Evolutionary conservation across 2,329 filamentous ascomycete species (phyloP).

Genomic region (Leptosphaerulina australis): DNA sequence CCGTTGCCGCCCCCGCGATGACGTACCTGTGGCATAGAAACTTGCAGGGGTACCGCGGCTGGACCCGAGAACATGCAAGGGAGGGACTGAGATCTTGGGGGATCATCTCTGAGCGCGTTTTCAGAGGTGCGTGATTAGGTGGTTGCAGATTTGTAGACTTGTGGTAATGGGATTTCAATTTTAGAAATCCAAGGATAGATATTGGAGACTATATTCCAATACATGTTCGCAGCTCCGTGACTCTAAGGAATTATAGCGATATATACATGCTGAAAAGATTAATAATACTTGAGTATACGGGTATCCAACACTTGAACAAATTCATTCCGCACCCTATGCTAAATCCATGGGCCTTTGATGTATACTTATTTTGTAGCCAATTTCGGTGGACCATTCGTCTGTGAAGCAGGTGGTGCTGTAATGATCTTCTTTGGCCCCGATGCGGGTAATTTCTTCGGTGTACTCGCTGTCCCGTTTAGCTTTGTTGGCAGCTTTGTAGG

Average conservation of each 20-base stretch:
- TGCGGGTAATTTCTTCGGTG: too few relatives aligned
- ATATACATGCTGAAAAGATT: neutral
- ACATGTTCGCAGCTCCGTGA: too few relatives aligned
- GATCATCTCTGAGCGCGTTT: conserved; percentile 8
- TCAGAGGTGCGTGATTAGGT: neutral
- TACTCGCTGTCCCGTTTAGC: too few relatives aligned
- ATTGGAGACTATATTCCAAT: too few relatives aligned
- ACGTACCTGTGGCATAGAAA: conserved; percentile 36
- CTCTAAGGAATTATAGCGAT: too few relatives aligned
- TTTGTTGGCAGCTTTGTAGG: neutral
- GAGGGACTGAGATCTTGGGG: too few relatives aligned
- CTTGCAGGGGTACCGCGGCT: conserved; percentile 14
- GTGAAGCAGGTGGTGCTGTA: too few relatives aligned
- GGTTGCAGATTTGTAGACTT: neutral
- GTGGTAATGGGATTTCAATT: too few relatives aligned
- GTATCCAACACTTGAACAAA: conserved; percentile 16
- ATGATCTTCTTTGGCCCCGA: too few relatives aligned
- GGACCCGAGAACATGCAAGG: neutral
- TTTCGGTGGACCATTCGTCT: conserved; percentile 5
- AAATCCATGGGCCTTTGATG: neutral
- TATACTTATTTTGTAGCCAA: conserved; percentile 8
- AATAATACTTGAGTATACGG: conserved; percentile 1
- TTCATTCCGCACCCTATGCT: conserved; percentile 6
- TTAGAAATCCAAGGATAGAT: too few relatives aligned
- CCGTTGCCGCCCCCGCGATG: conserved; percentile 31